Evolutionary conservation across 2,329 filamentous ascomycete genomes (phyloP), one percentile per base, ranked within the genome.

Genomic region (Rhynchosporium agropyri): DNA sequence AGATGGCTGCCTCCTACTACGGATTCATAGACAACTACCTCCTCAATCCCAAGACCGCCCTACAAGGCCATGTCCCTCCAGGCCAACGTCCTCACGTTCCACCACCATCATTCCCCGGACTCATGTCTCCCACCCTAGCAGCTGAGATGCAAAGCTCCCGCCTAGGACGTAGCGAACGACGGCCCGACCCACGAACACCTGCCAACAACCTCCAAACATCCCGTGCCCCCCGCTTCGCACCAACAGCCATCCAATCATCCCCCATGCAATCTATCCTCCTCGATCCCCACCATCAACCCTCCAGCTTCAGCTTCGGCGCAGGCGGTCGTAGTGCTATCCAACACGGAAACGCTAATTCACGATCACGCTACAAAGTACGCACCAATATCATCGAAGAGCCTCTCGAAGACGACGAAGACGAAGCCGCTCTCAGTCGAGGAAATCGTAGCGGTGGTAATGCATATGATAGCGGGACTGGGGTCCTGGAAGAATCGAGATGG

Each of bases 1-100:
- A 99, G 79, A 97, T 99, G 91, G 89, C 95, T n/a, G 91, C 92
- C 15, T 98, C 94, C 0, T 95, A 97, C 74, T 93, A 95, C 72
- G 92, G 93, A 2, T 99, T 99, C 75, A 80, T 97, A 63, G 92
- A 97, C 73, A 93, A 96, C 69, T 99, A 99, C 71, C 86, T 89
- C 13, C 85, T 88, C 55, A 91, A 91, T 70, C 86, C 88, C 3
- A 88, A 87, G 74, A 86, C 84, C 6, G 87, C 86, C 1, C 83
- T 88, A 26, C 84, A 84, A 6, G 84, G 85, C 26, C 81, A 85
- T 60, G 77, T 87, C 42, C 83, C 84, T 13, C 83, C 83, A 3
- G 81, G 81, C 58, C 77, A 70, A 70, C 83, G 80, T 62, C 81
- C 81, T 61, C 82, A 83, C 74, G 85, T 93, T 64, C 89, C 89